Base-by-base conservation (phyloP, 2,329 filamentous ascomycete genomes). In the Aspergillus fijiensis region DNA sequence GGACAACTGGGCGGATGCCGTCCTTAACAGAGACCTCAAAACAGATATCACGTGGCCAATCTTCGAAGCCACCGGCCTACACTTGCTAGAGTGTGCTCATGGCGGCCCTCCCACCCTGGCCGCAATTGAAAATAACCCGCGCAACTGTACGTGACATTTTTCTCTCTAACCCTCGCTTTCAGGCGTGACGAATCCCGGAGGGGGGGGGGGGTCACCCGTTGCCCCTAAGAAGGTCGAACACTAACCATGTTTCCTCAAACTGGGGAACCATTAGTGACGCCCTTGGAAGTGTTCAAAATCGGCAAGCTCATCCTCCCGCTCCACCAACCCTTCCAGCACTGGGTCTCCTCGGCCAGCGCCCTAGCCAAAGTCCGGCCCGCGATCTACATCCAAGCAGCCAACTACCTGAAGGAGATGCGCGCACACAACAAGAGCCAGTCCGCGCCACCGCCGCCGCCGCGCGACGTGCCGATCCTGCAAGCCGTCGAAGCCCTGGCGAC, bases 401-500 rank as follows among this genome's bases (percentile, higher is more conserved):
- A 57, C 6, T 58, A 62, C 12, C 57, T 70, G 0, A 45, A 35
- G 1, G 49, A 31, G 12, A 16, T 45, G 16, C 14, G 6, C 39
- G 14, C 39, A 5, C 16, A 45, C 39, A 7, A 7, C 39, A 45
- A 45, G 14, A 23, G 51, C 45, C 33, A 47, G 56, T n/a, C 9
- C 27, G 29, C 12, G 58, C 51, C 5, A 39, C 23, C 23, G 27
- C 2, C 27, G 7, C 27, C 27, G 7, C 27, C 7, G 27, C 12
- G 29, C 61, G 27, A 47, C 55, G 39, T 14, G 19, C 48, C 55
- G 5, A 55, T 64, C 39, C 63, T 70, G 3, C 54, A 63, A 1
- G 49, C 58, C 12, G 49, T 75, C 16, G 66, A 72, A 35, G 50
- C 60, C 4, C 55, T 72, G 5, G 71, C 73, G 12, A 42, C 60